Conservation (phyloP, 768 basidiomycete species). For the Neoboletus magnificus region DNA sequence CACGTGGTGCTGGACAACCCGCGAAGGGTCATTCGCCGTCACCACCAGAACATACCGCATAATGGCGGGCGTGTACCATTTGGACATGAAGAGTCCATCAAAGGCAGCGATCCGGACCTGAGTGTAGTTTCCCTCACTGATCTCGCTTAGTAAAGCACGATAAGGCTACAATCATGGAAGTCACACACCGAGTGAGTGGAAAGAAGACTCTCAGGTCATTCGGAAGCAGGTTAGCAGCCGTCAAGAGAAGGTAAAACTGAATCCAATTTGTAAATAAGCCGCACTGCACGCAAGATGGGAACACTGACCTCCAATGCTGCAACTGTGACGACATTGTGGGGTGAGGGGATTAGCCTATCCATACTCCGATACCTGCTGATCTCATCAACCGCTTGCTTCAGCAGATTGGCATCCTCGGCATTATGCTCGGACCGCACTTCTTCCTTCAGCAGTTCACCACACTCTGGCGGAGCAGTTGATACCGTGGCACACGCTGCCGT, state of each 20-base stretch:
- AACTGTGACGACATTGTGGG: conserved; percentile 89
- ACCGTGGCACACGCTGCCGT: conserved; percentile 78
- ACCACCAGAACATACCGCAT: conserved; percentile 87
- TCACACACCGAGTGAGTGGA: conserved; percentile 76
- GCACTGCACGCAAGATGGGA: background rate
- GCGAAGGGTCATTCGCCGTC: conserved; percentile 82
- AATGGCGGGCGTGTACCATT: conserved; percentile 81
- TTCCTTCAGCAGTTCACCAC: conserved; percentile 69
- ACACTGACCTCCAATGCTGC: conserved; percentile 83
- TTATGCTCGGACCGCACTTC: conserved; percentile 66
- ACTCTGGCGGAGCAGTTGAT: conserved; percentile 73
- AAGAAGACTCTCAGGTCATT: conserved; percentile 78
- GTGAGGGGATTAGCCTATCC: conserved; percentile 92
- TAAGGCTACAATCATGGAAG: background rate
- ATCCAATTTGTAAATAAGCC: conserved; percentile 4
- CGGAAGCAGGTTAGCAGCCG: conserved; percentile 72
- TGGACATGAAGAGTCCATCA: conserved; percentile 86
- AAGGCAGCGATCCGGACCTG: conserved; percentile 92
- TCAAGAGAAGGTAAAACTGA: conserved; percentile 79
- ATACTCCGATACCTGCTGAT: conserved; percentile 91
- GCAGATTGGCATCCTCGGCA: conserved; percentile 62
- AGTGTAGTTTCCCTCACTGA: conserved; percentile 89
- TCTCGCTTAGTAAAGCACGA: conserved; percentile 9
- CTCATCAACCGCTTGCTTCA: conserved; percentile 75
- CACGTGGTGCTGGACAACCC: conserved; percentile 80